Evolutionary conservation across 805 yeast genomes (phyloP), one percentile per base, ranked within the genome.

Genomic region (Candida pini): DNA sequence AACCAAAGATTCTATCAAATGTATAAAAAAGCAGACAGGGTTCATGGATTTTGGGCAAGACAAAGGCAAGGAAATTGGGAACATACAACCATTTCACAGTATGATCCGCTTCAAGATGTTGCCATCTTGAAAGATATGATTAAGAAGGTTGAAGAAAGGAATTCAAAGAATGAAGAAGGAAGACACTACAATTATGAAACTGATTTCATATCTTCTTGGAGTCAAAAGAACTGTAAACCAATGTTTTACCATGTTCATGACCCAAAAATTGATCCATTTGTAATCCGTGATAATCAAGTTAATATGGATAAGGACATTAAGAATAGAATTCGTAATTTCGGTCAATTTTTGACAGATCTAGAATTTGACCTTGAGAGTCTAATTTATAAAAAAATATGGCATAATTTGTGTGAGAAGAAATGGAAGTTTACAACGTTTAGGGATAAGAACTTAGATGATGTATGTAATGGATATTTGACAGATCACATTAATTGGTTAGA

Each of bases 211-310:
- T 46, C 40, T 9, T 47, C 54, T 10, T 44, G 45, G 41, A 36
- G 28, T 20, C 28, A 25, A 28, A 35, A 31, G 1, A 45, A 43
- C 30, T 43, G 53, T 9, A 37, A 40, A 9, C 54, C 53, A 33
- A 41, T 54, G 42, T 54, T 57, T 34, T 44, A 71, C 26, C 78
- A 71, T 44, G 63, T 73, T 18, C 72, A 71, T 47, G 64, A 56
- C 46, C 77, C 77, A 6, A 71, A 71, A 47, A 54, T 71, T 30
- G 64, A 71, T 43, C 77, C 77, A 2, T 68, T 71, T 68, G 51
- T 43, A n/a, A 48, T 47, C 22, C 29, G 42, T 12, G 20, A 36
- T 1, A 39, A 43, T 10, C 45, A 51, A 26, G 35, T 44, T 23
- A 46, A 47, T 30, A 41, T 45, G 14, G 46, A 39, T 33, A 30